phyloP scores from a whole-genome alignment of 257 asterid genomes.

The Petunia secreta region DNA sequence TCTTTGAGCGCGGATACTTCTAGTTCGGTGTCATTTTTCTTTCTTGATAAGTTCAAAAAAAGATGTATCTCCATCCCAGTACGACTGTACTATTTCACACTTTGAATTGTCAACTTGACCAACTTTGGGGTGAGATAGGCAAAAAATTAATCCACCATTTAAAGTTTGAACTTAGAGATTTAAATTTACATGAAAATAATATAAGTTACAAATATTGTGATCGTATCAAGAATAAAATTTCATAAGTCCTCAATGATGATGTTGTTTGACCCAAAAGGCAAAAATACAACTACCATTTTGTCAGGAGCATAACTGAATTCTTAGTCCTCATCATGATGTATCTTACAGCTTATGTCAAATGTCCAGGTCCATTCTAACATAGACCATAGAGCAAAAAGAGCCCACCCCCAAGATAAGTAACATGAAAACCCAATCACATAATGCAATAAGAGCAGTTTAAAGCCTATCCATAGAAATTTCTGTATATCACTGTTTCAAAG shows the following conservation, averaged over 20 bases:
- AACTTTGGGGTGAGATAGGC: too few species aligned
- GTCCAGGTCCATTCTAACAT: not conserved
- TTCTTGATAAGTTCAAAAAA: too few species aligned
- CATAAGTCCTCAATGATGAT: not conserved
- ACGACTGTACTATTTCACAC: too few species aligned
- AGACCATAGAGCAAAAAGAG: not conserved
- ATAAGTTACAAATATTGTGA: not conserved
- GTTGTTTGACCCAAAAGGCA: not conserved
- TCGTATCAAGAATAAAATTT: too few species aligned
- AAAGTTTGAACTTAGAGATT: too few species aligned
- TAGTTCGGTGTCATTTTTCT: too few species aligned
- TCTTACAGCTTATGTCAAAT: not conserved
- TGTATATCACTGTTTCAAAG: constrained; percentile 16
- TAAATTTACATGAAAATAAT: too few species aligned
- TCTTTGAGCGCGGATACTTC: too few species aligned
- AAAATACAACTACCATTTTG: not conserved
- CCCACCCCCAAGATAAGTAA: not conserved
- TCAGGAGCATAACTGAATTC: not conserved
- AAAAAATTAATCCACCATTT: too few species aligned
- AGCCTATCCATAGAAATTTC: not conserved
- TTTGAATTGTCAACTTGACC: too few species aligned
- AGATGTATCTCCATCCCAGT: too few species aligned
- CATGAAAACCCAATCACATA: not conserved
- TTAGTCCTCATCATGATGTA: not conserved
- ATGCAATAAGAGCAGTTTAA: not conserved